A percentile compares a stretch with the other conserved stretches of the same genome.
Conservation (phyloP, 2,329 filamentous ascomycete species). For the Fusarium torulosum region DNA sequence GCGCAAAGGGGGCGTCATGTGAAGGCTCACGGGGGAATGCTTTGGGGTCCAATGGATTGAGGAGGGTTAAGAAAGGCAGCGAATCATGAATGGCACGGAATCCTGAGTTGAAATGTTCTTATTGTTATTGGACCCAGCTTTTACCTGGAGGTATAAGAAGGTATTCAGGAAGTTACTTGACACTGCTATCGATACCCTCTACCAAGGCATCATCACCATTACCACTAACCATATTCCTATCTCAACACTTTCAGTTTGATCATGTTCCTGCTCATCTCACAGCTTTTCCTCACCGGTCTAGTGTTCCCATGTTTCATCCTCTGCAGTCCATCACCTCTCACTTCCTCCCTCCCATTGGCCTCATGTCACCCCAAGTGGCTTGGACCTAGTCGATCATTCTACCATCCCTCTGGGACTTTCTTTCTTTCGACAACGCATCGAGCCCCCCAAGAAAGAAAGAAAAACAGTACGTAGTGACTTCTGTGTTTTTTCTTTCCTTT, state of each 20-base stretch:
- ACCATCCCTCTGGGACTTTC: constrained; percentile 21
- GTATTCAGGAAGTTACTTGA: background rate
- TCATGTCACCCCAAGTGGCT: background rate
- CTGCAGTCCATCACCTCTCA: constrained; percentile 1
- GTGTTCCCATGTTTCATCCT: constrained; percentile 3
- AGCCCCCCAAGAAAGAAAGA: background rate
- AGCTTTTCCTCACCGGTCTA: background rate
- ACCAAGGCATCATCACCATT: background rate
- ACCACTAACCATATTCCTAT: background rate
- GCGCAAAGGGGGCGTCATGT: constrained; percentile 38
- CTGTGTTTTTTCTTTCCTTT: background rate
- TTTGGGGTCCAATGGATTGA: constrained; percentile 1
- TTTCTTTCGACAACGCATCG: constrained; percentile 26
- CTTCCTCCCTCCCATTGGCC: constrained; percentile 21
- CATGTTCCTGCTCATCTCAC: background rate
- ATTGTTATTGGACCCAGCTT: background rate
- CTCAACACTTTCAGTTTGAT: background rate
- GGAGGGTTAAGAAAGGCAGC: background rate
- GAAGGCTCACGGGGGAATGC: constrained; percentile 25
- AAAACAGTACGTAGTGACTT: constrained; percentile 3
- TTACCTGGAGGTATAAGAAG: too few relatives aligned
- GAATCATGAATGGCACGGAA: constrained; percentile 1
- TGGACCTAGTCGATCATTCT: constrained; percentile 26
- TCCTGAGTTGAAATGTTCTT: background rate
- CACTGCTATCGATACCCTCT: background rate